Conservation (phyloP, 139 green algal species). For the Chlorella sp. region DNA sequence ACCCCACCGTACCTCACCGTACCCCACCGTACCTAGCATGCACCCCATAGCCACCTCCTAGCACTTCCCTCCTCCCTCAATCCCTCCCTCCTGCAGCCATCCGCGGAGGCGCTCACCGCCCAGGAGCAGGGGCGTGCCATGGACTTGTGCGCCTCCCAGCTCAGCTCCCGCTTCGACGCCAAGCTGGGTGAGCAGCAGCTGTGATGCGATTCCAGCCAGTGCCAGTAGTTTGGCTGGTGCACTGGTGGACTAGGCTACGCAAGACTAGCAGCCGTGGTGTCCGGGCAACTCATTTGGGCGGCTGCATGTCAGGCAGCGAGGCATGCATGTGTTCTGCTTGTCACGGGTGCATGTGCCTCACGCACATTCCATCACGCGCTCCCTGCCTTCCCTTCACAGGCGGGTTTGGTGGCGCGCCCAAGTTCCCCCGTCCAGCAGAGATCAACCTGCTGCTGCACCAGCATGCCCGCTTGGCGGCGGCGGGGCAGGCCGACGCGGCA, state of each 20-base stretch:
- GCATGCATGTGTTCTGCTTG: too few species aligned
- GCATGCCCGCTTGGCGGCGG: conserved; percentile 34
- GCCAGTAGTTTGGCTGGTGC: too few species aligned
- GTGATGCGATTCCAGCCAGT: too few species aligned
- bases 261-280: too few species aligned
- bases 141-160: conserved; percentile 47
- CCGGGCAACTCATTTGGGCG: too few species aligned
- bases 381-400: conserved; percentile 6
- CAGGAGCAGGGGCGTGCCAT: conserved; percentile 21
- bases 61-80: neutral
- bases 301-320: too few species aligned
- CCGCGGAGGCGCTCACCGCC: conserved; percentile 20
- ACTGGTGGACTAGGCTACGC: too few species aligned
- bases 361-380: too few species aligned
- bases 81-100: conserved; percentile 1
- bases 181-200: conserved; percentile 34
- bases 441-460: conserved; percentile 76
- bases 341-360: too few species aligned
- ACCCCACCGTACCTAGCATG: too few species aligned
- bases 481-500: conserved; percentile 27
- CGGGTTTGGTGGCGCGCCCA: conserved; percentile 88
- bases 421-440: conserved; percentile 91
- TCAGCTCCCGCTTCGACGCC: conserved; percentile 70
- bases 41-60: too few species aligned
- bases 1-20: too few species aligned